phyloP scores from a whole-genome alignment of 1,284 basidiomycete species.

The Hemileia vastatrix region DNA sequence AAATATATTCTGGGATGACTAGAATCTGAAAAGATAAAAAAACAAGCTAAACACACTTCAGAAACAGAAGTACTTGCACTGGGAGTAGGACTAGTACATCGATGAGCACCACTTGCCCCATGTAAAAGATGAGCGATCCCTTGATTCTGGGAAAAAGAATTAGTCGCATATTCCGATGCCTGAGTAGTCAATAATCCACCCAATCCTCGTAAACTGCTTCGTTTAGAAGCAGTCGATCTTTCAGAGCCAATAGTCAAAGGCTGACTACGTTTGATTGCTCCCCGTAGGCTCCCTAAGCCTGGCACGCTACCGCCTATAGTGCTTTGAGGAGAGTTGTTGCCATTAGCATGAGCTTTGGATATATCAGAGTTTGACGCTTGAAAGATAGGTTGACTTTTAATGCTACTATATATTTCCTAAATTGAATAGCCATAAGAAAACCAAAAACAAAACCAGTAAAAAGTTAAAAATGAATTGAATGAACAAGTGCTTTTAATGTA shows the following conservation, averaged over 20 bases:
- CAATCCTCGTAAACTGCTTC: constrained; percentile 33
- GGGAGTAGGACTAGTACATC: constrained; percentile 62
- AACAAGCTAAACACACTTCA: constrained; percentile 53
- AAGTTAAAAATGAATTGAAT: constrained; percentile 19
- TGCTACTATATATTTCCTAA: constrained; percentile 84
- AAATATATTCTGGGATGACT: not conserved
- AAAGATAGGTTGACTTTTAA: constrained; percentile 81
- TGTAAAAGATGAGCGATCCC: too few relatives aligned
- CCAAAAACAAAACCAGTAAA: not conserved
- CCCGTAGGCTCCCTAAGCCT: constrained; percentile 67
- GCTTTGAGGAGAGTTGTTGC: constrained; percentile 51
- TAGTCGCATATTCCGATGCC: constrained; percentile 24
- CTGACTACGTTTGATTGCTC: constrained; percentile 34
- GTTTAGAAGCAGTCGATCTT: constrained; percentile 26
- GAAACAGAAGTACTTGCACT: constrained; percentile 73
- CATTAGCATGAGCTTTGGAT: constrained; percentile 47
- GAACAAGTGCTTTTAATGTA: too few relatives aligned
- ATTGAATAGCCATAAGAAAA: not conserved
- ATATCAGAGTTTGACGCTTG: constrained; percentile 58
- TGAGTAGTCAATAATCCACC: constrained; percentile 30
- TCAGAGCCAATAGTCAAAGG: constrained; percentile 3
- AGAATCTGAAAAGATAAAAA: not conserved
- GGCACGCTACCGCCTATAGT: constrained; percentile 78
- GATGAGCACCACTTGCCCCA: too few relatives aligned
- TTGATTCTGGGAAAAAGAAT: too few relatives aligned